These are phyloP conservation scores for Lactarius trivialis DNA, from an alignment of 768 basidiomycete species.

Conservation along the genomic window DNA sequence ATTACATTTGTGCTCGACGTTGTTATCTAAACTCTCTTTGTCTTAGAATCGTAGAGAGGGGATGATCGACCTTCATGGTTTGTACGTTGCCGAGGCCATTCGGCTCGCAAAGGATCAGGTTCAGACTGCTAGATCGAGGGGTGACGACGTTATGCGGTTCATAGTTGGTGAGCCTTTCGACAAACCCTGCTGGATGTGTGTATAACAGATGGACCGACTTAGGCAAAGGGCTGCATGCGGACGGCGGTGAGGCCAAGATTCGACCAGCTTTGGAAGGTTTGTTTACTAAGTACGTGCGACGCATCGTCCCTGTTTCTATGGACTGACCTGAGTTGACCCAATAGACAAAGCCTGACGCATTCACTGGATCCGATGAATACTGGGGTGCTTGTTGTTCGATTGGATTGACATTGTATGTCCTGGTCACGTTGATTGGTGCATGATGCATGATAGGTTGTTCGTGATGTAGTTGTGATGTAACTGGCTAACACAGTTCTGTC, in stretches of 20 bases:
- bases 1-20: background rate
- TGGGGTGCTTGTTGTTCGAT: constrained; percentile 8
- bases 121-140: background rate
- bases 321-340: background rate
- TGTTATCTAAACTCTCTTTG: background rate
- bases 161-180: constrained; percentile 7
- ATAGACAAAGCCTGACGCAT: background rate
- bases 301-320: background rate
- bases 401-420: background rate
- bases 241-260: constrained; percentile 1
- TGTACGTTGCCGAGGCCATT: constrained; percentile 3
- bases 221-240: constrained; percentile 7
- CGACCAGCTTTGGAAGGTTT: constrained; percentile 8
- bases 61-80: constrained; percentile 9
- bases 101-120: constrained; percentile 1
- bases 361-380: background rate
- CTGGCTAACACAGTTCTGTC: no score
- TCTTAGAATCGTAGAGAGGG: background rate
- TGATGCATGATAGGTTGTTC: no score
- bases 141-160: background rate
- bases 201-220: background rate
- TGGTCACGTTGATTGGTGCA: background rate
- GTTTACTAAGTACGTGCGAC: constrained; percentile 4
- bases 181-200: no score
- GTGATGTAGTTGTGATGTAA: no score